A percentile compares a stretch with the other conserved stretches of the same genome.
Evolutionary conservation across 768 basidiomycete species (phyloP).

Genomic region (Amanita thiersii): DNA sequence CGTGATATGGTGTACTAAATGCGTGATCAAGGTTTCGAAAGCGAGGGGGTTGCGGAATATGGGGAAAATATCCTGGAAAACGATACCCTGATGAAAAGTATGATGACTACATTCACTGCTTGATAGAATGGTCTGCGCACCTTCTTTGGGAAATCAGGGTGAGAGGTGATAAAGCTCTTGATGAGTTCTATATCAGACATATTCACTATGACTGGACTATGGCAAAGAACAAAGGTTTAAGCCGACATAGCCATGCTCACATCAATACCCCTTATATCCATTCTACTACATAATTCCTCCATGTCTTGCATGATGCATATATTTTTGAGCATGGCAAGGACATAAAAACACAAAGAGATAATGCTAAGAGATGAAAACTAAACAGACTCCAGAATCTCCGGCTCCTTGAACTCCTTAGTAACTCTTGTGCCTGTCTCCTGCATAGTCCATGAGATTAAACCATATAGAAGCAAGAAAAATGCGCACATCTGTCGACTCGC

Average conservation of each 20-base stretch:
- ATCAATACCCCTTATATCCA: too few relatives aligned
- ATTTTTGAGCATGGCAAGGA: slow-evolving; percentile 17
- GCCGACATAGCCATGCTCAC: too few relatives aligned
- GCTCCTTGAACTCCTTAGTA: slow-evolving; percentile 96
- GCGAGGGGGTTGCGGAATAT: slow-evolving; percentile 78
- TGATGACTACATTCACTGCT: not conserved
- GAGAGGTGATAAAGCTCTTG: slow-evolving; percentile 45
- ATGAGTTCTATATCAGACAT: slow-evolving; percentile 79
- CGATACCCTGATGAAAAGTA: slow-evolving; percentile 55
- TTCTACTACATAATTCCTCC: not conserved
- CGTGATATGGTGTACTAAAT: slow-evolving; percentile 79
- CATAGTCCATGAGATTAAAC: slow-evolving; percentile 10
- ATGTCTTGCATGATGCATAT: slow-evolving; percentile 14
- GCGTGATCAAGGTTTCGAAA: slow-evolving; percentile 87
- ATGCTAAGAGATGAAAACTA: slow-evolving; percentile 44
- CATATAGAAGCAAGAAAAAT: slow-evolving; percentile 1
- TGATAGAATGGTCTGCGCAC: slow-evolving; percentile 27
- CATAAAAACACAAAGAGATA: slow-evolving; percentile 20
- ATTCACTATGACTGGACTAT: too few relatives aligned
- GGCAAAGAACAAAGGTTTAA: too few relatives aligned
- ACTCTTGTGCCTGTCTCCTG: slow-evolving; percentile 94
- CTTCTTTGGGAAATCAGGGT: slow-evolving; percentile 87
- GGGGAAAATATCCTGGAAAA: slow-evolving; percentile 93
- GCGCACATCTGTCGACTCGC: slow-evolving; percentile 89
- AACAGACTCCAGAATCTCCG: slow-evolving; percentile 86